Base-by-base conservation (phyloP, 2,329 filamentous ascomycete species). In the Ascochyta rabiei region DNA sequence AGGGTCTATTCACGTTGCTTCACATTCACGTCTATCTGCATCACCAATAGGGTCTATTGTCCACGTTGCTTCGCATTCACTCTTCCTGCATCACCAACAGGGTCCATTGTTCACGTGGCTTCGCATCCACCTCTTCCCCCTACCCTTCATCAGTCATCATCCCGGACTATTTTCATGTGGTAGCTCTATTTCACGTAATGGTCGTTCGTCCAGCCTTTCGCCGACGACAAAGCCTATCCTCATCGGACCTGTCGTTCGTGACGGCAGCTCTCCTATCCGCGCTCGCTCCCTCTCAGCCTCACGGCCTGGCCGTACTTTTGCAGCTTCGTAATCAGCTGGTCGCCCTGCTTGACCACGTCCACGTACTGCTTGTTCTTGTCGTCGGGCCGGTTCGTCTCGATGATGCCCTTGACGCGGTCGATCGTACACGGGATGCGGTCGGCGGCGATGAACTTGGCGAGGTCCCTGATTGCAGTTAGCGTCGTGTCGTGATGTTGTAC, bases 291-390 rank as follows among this genome's bases (percentile, higher is more conserved):
- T 69, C 95, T 86, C 78, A 99, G 82, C 72, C 95, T 86, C 62
- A 99, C 95, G 2, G 95, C 90, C 79, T 99, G 95, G 39, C 95
- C 95, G 76, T 99, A 99, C 83, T 99, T 99, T 80, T 99, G 95
- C 66, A 99, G 82, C 84, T 99, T 99, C 54, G 95, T 99, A 75
- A 99, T 98, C 60, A 99, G 84, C 78, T 96, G 90, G 77, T 99
- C 95, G 28, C 95, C 95, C 75, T 98, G 95, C 80, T 95, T 95
- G 58, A 99, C 92, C 33, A 98, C 92, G 69, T 99, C 95, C 68
- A 93, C 90, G 79, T 99, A 99, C 80, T 99, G 95, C 84, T 96
- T 97, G 84, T 98, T 98, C 87, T 99, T 99, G 81, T 96, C 93
- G 75, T 98, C 95, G 8, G 93, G 93, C 49, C 95, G 86, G 80